phyloP scores from a whole-genome alignment of 345 rosid species.

The Linum trigynum region DNA sequence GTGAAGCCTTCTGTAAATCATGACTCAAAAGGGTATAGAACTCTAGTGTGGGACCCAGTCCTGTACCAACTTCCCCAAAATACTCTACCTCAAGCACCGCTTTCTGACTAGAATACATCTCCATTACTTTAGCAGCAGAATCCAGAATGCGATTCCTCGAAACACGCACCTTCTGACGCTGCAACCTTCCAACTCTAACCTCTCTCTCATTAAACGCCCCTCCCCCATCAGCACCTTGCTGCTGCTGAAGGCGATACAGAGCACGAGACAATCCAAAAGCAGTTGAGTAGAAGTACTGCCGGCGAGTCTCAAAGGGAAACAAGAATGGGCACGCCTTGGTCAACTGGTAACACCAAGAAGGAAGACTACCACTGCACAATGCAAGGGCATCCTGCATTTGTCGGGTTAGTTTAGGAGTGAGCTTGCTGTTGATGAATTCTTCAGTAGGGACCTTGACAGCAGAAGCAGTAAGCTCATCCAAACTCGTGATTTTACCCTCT shows the following conservation, averaged over 20 bases:
- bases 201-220: constrained; percentile 83
- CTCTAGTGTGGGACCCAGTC: constrained; percentile 96
- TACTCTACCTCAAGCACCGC: constrained; percentile 99
- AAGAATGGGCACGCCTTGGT: constrained; percentile 93
- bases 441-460: constrained; percentile 60
- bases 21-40: constrained; percentile 93
- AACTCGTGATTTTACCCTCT: constrained; percentile 48
- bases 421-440: constrained; percentile 80
- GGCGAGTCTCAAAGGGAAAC: constrained; percentile 94
- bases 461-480: constrained; percentile 43
- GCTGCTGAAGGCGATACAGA: constrained; percentile 93
- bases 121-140: constrained; percentile 99
- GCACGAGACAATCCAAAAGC: constrained; percentile 99
- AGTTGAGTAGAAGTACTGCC: constrained; percentile 95
- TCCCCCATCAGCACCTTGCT: constrained; percentile 86
- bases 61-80: constrained; percentile 99
- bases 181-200: constrained; percentile 86
- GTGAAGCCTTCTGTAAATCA: constrained; percentile 71
- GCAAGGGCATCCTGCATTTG: constrained; percentile 99
- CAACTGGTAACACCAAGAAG: constrained; percentile 95
- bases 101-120: constrained; percentile 98
- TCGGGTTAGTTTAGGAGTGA: constrained; percentile 93
- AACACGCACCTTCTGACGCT: constrained; percentile 98
- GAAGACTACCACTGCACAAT: constrained; percentile 95
- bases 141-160: constrained; percentile 92